Evolutionary conservation across 768 basidiomycete genomes (phyloP), one percentile per base, ranked within the genome.

Genomic region (Trametes meyenii): DNA sequence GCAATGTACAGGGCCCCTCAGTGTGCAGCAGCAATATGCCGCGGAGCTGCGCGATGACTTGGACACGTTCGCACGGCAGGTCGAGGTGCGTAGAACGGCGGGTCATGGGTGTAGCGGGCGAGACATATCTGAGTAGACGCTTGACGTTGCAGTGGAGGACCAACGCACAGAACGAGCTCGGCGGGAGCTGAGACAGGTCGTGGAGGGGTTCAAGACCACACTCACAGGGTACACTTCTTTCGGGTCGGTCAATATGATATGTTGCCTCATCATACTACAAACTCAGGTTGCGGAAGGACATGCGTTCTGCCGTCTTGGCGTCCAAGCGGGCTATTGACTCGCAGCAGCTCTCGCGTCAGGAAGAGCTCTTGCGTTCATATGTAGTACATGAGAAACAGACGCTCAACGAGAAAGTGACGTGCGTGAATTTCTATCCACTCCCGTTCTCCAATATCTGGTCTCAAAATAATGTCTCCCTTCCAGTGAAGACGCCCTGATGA

Each of bases 401-500:
- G 13, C 66, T 75, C 17, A 82, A 80, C 50, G 89, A 85, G 74
- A 89, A 90, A 77, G 77, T 79, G 55, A 77, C 80, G 89, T 89
- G 63, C 58, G 86, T 83, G 7, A 8, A 40, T 4, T 14, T 39
- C 0, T 19, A 40, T 50, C 48, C 39, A 26, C 16, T 55, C 8
- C 3, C 52, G 54, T 10, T 43, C 33, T 14, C 23, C 12, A 1
- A 19, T 17, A 33, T 33, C 29, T 33, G 29, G 29, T 33, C 29
- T 8, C 50, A 57, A 49, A 35, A 26, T 61, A 10, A 12, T 26
- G 43, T 50, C 58, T 40, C 55, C 46, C 43, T 45, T 11, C 2
- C 48, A 90, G 88, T 8, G 94, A 94, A 64, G 95, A 97, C 66
- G 82, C 82, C 0, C 81, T 99, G 13, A 94, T 95, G 88, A 86